Evolutionary conservation across 306 rosid species (phyloP), one percentile per base, ranked within the genome.

Genomic region (Glycine tomentella): DNA sequence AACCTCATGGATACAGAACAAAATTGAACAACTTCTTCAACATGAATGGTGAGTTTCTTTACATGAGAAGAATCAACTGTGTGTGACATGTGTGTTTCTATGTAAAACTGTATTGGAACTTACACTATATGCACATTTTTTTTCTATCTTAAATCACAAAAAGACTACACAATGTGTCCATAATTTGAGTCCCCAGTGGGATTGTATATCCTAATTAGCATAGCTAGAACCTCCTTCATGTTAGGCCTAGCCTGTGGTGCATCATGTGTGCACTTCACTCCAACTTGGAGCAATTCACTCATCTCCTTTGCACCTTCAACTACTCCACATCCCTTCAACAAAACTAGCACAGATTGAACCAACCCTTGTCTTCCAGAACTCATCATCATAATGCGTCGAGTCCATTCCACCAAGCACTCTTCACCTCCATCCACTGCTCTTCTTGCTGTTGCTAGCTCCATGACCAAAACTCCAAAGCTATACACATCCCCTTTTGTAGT

Each of bases 401-500:
- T 93, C 92, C 97, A 90, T 78, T 95, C 98, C 52, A 92, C 91
- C 44, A 95, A 68, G 72, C 98, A 91, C 88, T 95, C 98, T 71
- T 93, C 97, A 7, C 93, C 97, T 56, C 94, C 98, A 59, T 95
- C 97, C 72, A 92, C 87, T 4, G 98, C 98, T 70, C 93, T 83
- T 78, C 98, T 86, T 11, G 89, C 97, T 0, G 97, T 91, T 46
- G 97, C 98, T n/a, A 92, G 67, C 68, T 95, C 97, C 97, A 95
- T 90, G 6, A 81, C 83, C 86, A 95, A 52, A 7, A 95, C 95
- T 6, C 97, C 98, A 49, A 84, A 95, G 79, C 98, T 95, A 5
- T 95, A 95, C 12, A 95, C 97, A 36, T 95, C 97, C 1, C 98
- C 98, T 73, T 93, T 92, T 6, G 97, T 90, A 0, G 97, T 95